Percentiles rank a stretch among this genome's conserved stretches.
Conservation (phyloP, 2,329 filamentous ascomycete genomes). For the Venturiaceae sp. region DNA sequence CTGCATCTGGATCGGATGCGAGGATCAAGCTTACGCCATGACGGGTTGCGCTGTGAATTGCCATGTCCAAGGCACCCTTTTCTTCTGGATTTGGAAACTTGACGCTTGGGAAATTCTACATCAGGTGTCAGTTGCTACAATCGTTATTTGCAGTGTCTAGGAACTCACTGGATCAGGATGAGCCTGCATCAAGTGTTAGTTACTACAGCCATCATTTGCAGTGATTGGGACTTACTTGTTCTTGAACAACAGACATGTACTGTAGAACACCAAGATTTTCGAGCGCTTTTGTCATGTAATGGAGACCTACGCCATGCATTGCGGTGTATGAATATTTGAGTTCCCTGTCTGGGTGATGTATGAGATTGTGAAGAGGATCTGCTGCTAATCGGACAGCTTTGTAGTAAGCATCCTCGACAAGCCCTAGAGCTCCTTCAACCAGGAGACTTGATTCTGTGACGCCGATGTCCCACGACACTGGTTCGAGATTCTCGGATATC, state of each 20-base stretch:
- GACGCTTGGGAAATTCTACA: conserved; percentile 49
- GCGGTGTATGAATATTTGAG: conserved; percentile 44
- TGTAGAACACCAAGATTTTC: conserved; percentile 28
- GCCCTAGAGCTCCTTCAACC: conserved; percentile 30
- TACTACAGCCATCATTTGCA: not conserved
- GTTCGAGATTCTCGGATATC: conserved; percentile 46
- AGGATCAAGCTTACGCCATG: conserved; percentile 42
- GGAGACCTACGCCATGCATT: conserved; percentile 46
- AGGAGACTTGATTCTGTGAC: conserved; percentile 29
- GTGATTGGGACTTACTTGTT: conserved; percentile 23
- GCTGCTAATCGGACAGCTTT: conserved; percentile 31
- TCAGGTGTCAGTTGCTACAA: not conserved
- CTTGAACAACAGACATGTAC: conserved; percentile 37
- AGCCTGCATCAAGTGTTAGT: conserved; percentile 15
- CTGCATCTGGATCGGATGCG: conserved; percentile 56
- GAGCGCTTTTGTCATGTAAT: conserved; percentile 33
- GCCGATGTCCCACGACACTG: conserved; percentile 34
- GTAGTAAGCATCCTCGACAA: conserved; percentile 34
- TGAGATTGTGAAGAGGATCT: conserved; percentile 16
- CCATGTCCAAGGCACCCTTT: conserved; percentile 50
- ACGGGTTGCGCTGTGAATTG: conserved; percentile 44
- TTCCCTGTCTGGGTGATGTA: conserved; percentile 14
- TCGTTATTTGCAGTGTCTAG: not conserved
- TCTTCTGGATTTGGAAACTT: conserved; percentile 59
- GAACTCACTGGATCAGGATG: conserved; percentile 48